Conservation (phyloP, 2,329 filamentous ascomycete species). For the Aquanectria penicillioides region DNA sequence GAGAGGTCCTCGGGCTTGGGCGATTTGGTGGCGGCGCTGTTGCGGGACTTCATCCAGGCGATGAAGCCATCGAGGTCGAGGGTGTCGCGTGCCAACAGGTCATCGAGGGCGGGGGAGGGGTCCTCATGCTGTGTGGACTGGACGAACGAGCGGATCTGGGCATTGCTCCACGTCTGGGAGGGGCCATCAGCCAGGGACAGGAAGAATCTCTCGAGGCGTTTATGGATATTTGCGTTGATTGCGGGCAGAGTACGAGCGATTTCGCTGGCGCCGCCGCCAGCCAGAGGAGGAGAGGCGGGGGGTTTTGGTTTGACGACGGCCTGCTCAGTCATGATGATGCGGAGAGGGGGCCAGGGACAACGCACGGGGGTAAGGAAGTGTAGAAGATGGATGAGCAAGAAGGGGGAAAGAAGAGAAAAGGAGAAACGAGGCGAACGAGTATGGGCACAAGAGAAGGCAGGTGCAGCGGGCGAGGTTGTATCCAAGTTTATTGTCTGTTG, state of each 20-base stretch:
- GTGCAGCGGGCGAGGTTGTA: too few species aligned
- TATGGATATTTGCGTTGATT: slow-evolving; percentile 52
- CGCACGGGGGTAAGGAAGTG: background rate
- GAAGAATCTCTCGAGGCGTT: slow-evolving; percentile 60
- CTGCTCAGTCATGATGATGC: slow-evolving; percentile 27
- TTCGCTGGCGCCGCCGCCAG: slow-evolving; percentile 59
- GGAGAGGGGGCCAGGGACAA: background rate
- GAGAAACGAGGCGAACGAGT: background rate
- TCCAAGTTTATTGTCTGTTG: too few species aligned
- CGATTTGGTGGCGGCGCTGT: slow-evolving; percentile 55
- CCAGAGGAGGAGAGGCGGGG: slow-evolving; percentile 46
- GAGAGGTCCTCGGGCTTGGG: slow-evolving; percentile 65
- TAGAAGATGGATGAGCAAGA: background rate
- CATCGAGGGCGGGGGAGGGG: slow-evolving; percentile 41
- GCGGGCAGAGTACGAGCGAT: slow-evolving; percentile 52
- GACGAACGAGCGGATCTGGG: slow-evolving; percentile 58
- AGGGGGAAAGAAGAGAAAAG: background rate
- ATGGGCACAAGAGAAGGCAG: too few species aligned
- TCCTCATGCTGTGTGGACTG: slow-evolving; percentile 56
- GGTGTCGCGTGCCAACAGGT: slow-evolving; percentile 42
- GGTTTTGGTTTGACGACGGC: slow-evolving; percentile 36
- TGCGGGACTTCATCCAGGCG: slow-evolving; percentile 65
- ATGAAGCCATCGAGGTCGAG: slow-evolving; percentile 62
- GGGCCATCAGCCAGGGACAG: slow-evolving; percentile 52
- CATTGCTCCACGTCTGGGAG: slow-evolving; percentile 55